These are phyloP conservation scores for Ophiostoma angusticollis DNA, from an alignment of 2,329 filamentous ascomycete species.

Conservation along the genomic window DNA sequence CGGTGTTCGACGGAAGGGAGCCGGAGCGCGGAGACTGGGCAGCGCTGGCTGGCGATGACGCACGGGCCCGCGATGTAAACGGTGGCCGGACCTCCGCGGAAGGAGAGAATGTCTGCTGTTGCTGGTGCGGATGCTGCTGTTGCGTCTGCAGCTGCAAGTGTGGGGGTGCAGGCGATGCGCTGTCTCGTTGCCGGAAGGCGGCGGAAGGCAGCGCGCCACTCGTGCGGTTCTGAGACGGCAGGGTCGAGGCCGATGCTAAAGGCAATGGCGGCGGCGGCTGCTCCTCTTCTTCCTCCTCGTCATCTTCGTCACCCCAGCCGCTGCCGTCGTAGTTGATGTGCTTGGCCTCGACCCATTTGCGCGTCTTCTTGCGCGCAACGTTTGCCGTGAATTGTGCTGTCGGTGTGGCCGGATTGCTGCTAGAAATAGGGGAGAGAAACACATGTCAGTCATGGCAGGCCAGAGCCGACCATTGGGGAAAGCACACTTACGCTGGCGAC, in stretches of 20 bases:
- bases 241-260: slow-evolving; percentile 1
- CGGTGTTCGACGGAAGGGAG: slow-evolving; percentile 19
- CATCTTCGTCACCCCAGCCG: slow-evolving; percentile 71
- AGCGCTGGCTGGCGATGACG: not conserved
- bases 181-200: slow-evolving; percentile 9
- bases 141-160: slow-evolving; percentile 15
- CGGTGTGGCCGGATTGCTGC: slow-evolving; percentile 16
- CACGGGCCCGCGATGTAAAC: not conserved
- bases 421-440: not conserved
- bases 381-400: slow-evolving; percentile 57
- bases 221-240: slow-evolving; percentile 2
- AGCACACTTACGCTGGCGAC: slow-evolving; percentile 16
- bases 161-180: slow-evolving; percentile 13
- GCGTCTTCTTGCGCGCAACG: slow-evolving; percentile 78
- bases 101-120: not conserved
- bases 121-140: not conserved
- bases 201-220: not conserved
- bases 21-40: slow-evolving; percentile 1
- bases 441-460: not conserved
- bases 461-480: no score
- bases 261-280: not conserved
- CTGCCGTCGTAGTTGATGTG: slow-evolving; percentile 79
- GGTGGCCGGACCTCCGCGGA: not conserved
- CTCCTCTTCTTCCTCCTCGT: slow-evolving; percentile 47
- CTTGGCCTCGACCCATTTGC: slow-evolving; percentile 90